Evolutionary conservation across 306 rosid genomes (phyloP).

Genomic region (Quercus engelmannii): DNA sequence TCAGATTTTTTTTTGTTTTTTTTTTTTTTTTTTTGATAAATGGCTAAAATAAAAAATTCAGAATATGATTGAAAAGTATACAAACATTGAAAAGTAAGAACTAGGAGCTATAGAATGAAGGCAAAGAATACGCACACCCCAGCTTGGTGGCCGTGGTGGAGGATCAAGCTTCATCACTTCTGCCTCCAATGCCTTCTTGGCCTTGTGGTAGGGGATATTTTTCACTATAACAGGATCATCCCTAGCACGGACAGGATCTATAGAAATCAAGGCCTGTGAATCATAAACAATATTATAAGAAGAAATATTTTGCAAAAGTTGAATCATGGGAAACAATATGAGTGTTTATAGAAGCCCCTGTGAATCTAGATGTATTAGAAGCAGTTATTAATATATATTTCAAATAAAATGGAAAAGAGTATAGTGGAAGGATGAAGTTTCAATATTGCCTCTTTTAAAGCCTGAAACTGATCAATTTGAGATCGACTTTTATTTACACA

Average conservation of each 20-base stretch:
- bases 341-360: not conserved
- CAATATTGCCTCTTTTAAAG: not conserved
- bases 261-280: slow-evolving; percentile 74
- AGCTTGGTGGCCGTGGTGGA: slow-evolving; percentile 81
- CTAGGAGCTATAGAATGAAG: slow-evolving; percentile 13
- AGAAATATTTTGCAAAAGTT: slow-evolving; percentile 4
- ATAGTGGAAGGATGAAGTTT: not conserved
- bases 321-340: not conserved
- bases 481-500: not conserved
- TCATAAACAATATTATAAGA: slow-evolving; percentile 13
- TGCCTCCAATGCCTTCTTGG: slow-evolving; percentile 77
- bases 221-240: slow-evolving; percentile 85
- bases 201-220: slow-evolving; percentile 80
- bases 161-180: slow-evolving; percentile 87
- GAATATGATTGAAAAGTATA: not conserved
- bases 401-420: not conserved
- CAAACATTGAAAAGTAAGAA: not conserved
- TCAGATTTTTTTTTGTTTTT: not conserved
- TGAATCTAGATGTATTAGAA: not conserved
- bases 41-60: not conserved
- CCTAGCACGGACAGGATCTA: slow-evolving; percentile 90
- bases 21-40: too few relatives aligned
- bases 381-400: not conserved
- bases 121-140: slow-evolving; percentile 73
- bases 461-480: not conserved